Conservation (phyloP, 1,284 basidiomycete species). For the Austroboletus novae-zelandiae region DNA sequence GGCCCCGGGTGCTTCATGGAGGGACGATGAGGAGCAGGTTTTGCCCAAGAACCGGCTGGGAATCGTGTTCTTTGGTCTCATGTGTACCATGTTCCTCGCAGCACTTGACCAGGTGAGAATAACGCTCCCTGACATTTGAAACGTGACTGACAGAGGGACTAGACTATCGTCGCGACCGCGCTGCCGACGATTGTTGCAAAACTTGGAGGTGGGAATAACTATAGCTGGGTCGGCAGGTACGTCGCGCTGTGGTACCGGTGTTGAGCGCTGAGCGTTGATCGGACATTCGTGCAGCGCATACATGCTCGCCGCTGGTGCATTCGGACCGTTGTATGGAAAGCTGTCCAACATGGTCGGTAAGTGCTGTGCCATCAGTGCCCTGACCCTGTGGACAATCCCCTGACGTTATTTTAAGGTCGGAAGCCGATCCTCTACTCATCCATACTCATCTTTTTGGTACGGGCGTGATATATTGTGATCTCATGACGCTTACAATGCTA, state of each 20-base stretch:
- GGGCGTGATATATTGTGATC: conserved; percentile 5
- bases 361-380: conserved; percentile 1
- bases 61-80: conserved; percentile 55
- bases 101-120: conserved; percentile 55
- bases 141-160: background rate
- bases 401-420: conserved; percentile 44
- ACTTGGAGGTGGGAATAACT: conserved; percentile 65
- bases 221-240: conserved; percentile 77
- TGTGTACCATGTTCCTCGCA: conserved; percentile 54
- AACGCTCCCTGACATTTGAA: no score
- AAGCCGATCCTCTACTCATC: conserved; percentile 73
- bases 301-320: conserved; percentile 63
- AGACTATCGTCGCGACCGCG: conserved; percentile 82
- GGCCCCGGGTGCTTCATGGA: conserved; percentile 52
- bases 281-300: conserved; percentile 52
- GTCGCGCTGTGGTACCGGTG: conserved; percentile 12
- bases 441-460: conserved; percentile 70
- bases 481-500: background rate
- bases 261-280: background rate
- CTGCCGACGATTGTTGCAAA: conserved; percentile 72
- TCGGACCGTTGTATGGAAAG: conserved; percentile 76
- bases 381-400: background rate
- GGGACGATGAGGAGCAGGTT: conserved; percentile 49
- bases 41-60: conserved; percentile 54
- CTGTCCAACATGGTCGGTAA: conserved; percentile 58